Base-by-base conservation (phyloP, 2,329 filamentous ascomycete species). In the Bretziella fagacearum region DNA sequence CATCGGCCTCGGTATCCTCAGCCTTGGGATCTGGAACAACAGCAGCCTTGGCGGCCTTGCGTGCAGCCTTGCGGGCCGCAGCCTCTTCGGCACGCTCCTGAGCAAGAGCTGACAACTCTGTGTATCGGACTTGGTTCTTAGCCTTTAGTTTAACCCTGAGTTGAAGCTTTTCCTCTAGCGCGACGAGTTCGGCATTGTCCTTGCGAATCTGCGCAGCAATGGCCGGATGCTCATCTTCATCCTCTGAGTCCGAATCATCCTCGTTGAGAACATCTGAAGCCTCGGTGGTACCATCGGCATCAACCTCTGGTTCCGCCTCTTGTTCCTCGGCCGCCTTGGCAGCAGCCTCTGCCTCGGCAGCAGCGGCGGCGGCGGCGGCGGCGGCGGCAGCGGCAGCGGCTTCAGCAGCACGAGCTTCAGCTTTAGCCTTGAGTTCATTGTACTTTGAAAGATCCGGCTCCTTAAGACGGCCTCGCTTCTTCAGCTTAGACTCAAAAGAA, bases 31-130 rank as follows among this genome's bases (percentile, higher is more conserved):
- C n/a, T n/a, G 27, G 13, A 15, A 30, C 23, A 7, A 17, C 29
- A 5, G 37, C 48, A 3, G 40, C 56, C 25, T 54, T 55, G 18
- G 52, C 54, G 53, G 60, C 55, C 54, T 60, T 56, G n/a, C 56
- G 54, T 13, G 61, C 62, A n/a, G 56, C 62, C 26, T 58, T 56
- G 7, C 58, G 59, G 40, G 59, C 62, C 6, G 39, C 27, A 32
- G 40, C 39, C 13, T 36, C 41, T 23, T 51, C 46, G 2, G 26
- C 36, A 25, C 45, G 45, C 26, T 46, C 36, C 11, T 33, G 22
- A 4, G 40, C 45, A 7, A 36, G 41, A n/a, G 33, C 46, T n/a
- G 35, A 29, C 6, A 51, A 36, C 3, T 51, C 45, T 15, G 45
- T 45, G 41, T 45, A 51, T 10, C 49, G 45, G n/a, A n/a, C 10